Percentiles rank a stretch among this genome's conserved stretches.
Evolutionary conservation across 2,329 filamentous ascomycete species (phyloP).

Genomic region (Colletotrichum sublineola): DNA sequence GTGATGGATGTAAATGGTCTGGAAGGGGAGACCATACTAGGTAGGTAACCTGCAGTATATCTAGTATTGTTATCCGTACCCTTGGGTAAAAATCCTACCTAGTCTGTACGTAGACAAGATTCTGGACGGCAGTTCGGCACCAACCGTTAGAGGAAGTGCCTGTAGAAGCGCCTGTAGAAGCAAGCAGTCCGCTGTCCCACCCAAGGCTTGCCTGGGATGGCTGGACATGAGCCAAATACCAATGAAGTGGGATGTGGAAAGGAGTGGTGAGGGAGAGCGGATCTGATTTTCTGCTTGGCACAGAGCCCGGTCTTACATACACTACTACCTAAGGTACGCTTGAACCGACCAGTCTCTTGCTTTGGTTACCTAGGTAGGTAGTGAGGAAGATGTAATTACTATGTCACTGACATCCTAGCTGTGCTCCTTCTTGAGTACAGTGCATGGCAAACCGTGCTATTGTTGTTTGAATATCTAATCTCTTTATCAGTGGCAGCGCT

Average conservation of each 20-base stretch:
- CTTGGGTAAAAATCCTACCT: not conserved
- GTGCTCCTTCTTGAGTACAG: not conserved
- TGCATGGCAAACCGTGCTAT: conserved; percentile 9
- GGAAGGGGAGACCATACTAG: not conserved
- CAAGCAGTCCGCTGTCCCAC: not conserved
- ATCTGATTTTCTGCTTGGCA: conserved; percentile 38
- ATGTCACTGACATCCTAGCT: not conserved
- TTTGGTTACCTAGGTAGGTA: not conserved
- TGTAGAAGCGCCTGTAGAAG: no score
- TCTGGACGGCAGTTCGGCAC: conserved; percentile 10
- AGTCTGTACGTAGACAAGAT: no score
- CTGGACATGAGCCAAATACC: not conserved
- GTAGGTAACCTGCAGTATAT: no score
- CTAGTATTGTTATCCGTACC: not conserved
- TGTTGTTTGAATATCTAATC: not conserved
- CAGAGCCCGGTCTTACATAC: conserved; percentile 15
- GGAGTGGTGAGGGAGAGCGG: not conserved
- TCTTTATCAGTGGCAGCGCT: not conserved
- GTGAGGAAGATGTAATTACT: conserved; percentile 3
- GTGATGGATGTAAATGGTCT: conserved; percentile 5
- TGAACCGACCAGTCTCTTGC: no score
- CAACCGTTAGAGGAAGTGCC: not conserved
- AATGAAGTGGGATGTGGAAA: conserved; percentile 13
- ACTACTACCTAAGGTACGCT: no score
- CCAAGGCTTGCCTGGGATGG: not conserved